Percentiles rank a stretch among this genome's conserved stretches.
Conservation (phyloP, 257 asterid species). For the Osmanthus fragrans region DNA sequence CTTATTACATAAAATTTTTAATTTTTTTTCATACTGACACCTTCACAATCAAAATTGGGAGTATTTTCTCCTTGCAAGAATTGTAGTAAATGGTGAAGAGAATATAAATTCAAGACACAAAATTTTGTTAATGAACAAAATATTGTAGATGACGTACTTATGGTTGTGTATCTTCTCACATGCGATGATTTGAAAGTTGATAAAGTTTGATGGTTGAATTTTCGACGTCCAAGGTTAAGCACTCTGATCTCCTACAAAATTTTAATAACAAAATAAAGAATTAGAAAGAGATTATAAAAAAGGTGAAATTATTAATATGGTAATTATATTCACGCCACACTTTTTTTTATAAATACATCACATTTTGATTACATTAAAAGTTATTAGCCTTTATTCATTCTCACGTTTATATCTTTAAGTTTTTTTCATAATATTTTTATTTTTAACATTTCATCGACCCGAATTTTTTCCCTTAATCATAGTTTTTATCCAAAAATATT, state of each 20-base stretch:
- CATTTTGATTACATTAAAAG: too few relatives aligned
- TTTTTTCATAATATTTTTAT: too few relatives aligned
- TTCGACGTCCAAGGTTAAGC: not conserved
- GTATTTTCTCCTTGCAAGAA: not conserved
- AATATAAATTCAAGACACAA: not conserved
- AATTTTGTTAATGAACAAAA: not conserved
- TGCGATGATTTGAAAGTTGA: not conserved
- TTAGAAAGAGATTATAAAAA: not conserved
- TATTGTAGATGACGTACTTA: not conserved
- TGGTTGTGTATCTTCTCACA: too few relatives aligned
- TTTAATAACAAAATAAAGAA: not conserved
- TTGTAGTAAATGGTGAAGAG: not conserved
- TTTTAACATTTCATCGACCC: too few relatives aligned
- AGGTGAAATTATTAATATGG: not conserved
- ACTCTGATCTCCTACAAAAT: not conserved
- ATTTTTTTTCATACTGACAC: not conserved
- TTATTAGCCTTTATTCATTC: too few relatives aligned
- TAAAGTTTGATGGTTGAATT: not conserved
- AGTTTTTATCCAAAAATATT: too few relatives aligned
- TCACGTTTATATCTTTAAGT: too few relatives aligned
- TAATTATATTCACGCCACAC: too few relatives aligned
- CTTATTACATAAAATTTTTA: not conserved
- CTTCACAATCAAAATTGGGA: not conserved
- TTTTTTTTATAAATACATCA: too few relatives aligned
- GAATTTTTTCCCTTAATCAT: too few relatives aligned